Conservation (phyloP, 2,329 filamentous ascomycete genomes). For the Penicillium capsulatum region DNA sequence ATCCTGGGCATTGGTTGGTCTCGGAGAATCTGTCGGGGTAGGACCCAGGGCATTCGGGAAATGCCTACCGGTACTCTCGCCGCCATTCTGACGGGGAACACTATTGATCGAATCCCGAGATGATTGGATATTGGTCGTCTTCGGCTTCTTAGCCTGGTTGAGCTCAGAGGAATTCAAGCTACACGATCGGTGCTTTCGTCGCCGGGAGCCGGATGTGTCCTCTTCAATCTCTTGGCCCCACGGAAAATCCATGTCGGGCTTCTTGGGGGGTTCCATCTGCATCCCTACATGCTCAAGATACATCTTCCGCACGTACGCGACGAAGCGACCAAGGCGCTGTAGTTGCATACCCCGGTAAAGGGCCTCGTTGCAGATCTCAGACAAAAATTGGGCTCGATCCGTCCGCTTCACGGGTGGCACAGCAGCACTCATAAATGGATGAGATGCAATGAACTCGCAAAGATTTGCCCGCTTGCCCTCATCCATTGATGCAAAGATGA, state of each 20-base stretch:
- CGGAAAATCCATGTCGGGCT: conserved; percentile 2
- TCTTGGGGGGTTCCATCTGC: too few species aligned
- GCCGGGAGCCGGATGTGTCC: not conserved
- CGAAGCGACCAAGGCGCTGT: conserved; percentile 9
- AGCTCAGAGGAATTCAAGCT: not conserved
- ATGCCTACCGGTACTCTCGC: too few species aligned
- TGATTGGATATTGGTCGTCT: conserved; percentile 3
- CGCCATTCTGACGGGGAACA: too few species aligned
- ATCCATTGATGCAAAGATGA: conserved; percentile 14
- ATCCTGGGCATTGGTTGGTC: too few species aligned
- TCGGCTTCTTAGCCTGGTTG: conserved; percentile 3
- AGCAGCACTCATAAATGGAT: conserved; percentile 17
- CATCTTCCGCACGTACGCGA: conserved; percentile 20
- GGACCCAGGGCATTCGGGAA: too few species aligned
- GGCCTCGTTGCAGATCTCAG: conserved; percentile 18
- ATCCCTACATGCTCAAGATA: conserved; percentile 18
- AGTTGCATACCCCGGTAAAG: conserved; percentile 14
- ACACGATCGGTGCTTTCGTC: conserved; percentile 5
- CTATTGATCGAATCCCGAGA: too few species aligned
- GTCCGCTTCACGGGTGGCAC: conserved; percentile 17
- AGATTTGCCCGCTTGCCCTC: conserved; percentile 10
- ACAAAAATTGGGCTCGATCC: conserved; percentile 18
- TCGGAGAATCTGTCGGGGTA: too few species aligned
- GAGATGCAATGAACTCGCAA: conserved; percentile 13
- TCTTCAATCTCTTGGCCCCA: conserved; percentile 26